Conservation (phyloP, 306 rosid genomes). For the Fragaria iinumae region DNA sequence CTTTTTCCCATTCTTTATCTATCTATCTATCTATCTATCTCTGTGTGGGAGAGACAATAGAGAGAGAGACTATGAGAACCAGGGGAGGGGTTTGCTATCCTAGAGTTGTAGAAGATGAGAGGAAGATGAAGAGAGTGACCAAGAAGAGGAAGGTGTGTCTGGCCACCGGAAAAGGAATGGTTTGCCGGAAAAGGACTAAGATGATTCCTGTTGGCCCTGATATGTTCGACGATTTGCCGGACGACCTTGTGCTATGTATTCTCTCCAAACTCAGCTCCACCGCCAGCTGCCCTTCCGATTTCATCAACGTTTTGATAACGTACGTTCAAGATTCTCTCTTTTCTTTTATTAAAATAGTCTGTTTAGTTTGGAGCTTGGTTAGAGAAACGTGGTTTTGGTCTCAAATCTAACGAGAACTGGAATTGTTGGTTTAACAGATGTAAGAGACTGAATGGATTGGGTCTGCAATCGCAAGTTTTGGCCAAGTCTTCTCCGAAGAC, state of each 20-base stretch:
- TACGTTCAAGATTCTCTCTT: constrained; percentile 27
- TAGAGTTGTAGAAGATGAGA: constrained; percentile 21
- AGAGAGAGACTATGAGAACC: constrained; percentile 48
- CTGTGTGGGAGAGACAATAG: constrained; percentile 5
- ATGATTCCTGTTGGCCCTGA: constrained; percentile 14
- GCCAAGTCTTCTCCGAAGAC: constrained; percentile 58
- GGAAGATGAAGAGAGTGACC: constrained; percentile 10
- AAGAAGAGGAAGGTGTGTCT: constrained; percentile 40
- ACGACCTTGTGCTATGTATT: constrained; percentile 66
- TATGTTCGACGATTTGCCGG: constrained; percentile 68
- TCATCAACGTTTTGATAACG: constrained; percentile 62
- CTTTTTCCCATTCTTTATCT: constrained; percentile 4
- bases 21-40: background rate
- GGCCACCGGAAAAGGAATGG: constrained; percentile 13
- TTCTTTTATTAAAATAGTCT: background rate
- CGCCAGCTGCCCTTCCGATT: constrained; percentile 63
- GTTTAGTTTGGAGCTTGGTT: background rate
- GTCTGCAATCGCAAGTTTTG: constrained; percentile 50
- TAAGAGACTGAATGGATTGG: constrained; percentile 62
- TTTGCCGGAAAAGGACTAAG: constrained; percentile 43
- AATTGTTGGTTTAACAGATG: constrained; percentile 47
- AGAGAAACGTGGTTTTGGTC: constrained; percentile 1
- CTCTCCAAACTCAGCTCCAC: constrained; percentile 63
- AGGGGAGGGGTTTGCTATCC: constrained; percentile 58
- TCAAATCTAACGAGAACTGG: constrained; percentile 12